These are phyloP conservation scores for Nicotiana paniculata DNA, from an alignment of 257 asterid genomes.

Conservation along the genomic window DNA sequence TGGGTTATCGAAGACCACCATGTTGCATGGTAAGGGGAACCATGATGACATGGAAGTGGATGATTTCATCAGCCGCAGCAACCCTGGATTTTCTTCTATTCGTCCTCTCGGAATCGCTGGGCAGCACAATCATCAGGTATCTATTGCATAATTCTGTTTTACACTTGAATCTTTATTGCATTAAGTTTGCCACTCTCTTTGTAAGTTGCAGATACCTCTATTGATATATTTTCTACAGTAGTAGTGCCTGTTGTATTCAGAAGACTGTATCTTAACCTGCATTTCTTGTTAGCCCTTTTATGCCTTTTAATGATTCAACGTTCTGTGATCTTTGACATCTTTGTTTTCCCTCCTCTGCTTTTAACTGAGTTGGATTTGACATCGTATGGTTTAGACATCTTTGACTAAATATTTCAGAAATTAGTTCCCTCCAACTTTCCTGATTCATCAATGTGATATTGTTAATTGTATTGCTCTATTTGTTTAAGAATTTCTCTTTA, in stretches of 20 bases:
- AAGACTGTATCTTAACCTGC: background rate
- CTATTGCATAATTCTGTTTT: background rate
- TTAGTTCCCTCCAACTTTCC: background rate
- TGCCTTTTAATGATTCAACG: background rate
- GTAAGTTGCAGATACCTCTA: background rate
- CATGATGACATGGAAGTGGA: slow-evolving; percentile 29
- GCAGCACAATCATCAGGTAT: slow-evolving; percentile 40
- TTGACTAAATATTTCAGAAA: background rate
- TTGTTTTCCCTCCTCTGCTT: background rate
- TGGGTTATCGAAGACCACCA: slow-evolving; percentile 23
- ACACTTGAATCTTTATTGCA: background rate
- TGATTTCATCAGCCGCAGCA: slow-evolving; percentile 23
- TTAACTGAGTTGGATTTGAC: background rate
- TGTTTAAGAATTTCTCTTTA: background rate
- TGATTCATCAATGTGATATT: background rate
- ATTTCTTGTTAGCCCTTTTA: background rate
- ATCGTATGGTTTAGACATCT: background rate
- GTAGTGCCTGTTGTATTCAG: background rate
- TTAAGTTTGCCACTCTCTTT: background rate
- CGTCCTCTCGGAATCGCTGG: slow-evolving; percentile 23
- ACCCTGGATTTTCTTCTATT: slow-evolving; percentile 21
- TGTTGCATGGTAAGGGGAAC: slow-evolving; percentile 20
- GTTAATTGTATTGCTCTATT: background rate
- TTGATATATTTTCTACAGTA: background rate
- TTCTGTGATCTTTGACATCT: background rate